Evolutionary conservation across 768 basidiomycete genomes (phyloP), one percentile per base, ranked within the genome.

Genomic region (Leucocoprinus leucothites): DNA sequence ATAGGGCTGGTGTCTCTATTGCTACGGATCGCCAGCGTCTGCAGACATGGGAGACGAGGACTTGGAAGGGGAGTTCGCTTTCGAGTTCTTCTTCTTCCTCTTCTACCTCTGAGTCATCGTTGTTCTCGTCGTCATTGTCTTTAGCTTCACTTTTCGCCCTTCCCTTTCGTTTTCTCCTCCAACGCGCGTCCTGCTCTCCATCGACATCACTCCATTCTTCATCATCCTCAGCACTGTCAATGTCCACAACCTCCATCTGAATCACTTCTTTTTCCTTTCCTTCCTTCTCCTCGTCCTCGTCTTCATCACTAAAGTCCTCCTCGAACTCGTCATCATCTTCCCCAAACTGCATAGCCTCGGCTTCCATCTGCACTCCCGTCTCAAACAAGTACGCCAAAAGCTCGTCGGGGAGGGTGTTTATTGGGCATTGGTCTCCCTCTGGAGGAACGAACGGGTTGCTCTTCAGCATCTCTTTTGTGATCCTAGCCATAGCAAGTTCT

Each of bases 11-110:
- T 0, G 79, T 79, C 26, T 76, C 75, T 25, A 86, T 52, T 2
- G 83, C 78, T 19, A 76, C 66, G 28, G 67, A 69, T 46, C 85
- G 81, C 85, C 85, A 87, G 54, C 76, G 80, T 22, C 61, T 69
- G 65, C 85, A 87, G 9, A 86, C 78, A 60, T 85, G 85, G 16
- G 84, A 85, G 13, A 78, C 82, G 60, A 83, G 69, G 25, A 84
- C 68, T 59, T 79, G 76, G 63, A 84, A 85, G 1, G 71, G 70
- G 1, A 70, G 51, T 16, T 62, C 63, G 1, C 40, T 36, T 1
- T 58, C 61, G n/a, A n/a, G n/a, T n/a, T n/a, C n/a, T n/a, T n/a
- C n/a, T n/a, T n/a, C n/a, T n/a, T n/a, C n/a, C n/a, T n/a, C n/a
- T 9, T 60, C 36, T 6, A 57, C 50, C 0, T 47, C 46, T 2